Conservation (phyloP, 768 basidiomycete species). For the Naganishia friedmannii region DNA sequence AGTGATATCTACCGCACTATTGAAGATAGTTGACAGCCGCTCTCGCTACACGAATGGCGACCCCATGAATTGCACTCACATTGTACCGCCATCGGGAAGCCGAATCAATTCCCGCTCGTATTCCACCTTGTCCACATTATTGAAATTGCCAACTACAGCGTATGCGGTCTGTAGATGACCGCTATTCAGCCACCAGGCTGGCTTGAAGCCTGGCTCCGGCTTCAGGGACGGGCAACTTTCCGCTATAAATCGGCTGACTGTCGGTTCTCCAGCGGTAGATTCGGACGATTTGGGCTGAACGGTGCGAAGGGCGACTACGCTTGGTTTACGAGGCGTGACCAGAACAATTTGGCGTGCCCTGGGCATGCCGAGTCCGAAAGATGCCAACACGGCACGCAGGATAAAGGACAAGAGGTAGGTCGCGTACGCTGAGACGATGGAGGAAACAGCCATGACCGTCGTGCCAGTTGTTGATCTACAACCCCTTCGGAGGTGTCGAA, state of each 20-base stretch:
- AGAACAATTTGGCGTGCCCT: constrained; percentile 26
- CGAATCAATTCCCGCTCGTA: constrained; percentile 52
- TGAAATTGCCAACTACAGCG: constrained; percentile 52
- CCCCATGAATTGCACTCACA: constrained; percentile 38
- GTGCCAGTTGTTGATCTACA: background rate
- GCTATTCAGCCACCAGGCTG: constrained; percentile 51
- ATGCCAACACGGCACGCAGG: constrained; percentile 9
- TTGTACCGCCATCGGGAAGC: constrained; percentile 55
- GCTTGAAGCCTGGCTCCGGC: constrained; percentile 39
- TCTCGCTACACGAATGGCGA: background rate
- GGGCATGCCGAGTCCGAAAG: constrained; percentile 18
- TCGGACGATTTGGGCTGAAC: background rate
- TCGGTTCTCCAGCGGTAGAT: constrained; percentile 3
- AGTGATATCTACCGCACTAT: constrained; percentile 46
- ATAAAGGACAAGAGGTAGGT: constrained; percentile 11
- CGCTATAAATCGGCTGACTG: constrained; percentile 37
- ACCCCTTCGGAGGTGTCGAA: background rate
- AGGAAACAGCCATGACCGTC: constrained; percentile 8
- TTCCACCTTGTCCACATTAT: constrained; percentile 52
- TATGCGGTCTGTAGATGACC: constrained; percentile 55
- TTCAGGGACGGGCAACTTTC: constrained; percentile 40
- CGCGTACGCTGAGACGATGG: constrained; percentile 8
- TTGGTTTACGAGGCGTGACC: constrained; percentile 19
- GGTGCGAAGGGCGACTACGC: background rate
- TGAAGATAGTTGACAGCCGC: background rate